These are phyloP conservation scores for Fusarium sp. DNA, from an alignment of 2,329 filamentous ascomycete genomes.

Conservation along the genomic window DNA sequence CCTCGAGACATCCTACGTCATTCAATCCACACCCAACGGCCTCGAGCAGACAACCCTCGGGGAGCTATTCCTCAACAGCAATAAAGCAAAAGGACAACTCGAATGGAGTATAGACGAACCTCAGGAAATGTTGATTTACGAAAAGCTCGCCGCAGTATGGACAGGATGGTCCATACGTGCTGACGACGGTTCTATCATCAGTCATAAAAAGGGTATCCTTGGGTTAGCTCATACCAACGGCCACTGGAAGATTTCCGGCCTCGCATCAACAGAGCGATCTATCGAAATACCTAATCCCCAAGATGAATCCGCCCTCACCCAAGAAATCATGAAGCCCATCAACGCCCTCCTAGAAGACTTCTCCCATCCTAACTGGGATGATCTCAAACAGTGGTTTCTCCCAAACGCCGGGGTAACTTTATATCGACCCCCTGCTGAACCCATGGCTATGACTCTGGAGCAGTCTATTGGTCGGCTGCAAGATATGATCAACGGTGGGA, in stretches of 20 bases:
- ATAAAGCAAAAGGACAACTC: not conserved
- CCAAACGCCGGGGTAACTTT: constrained; percentile 3
- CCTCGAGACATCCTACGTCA: constrained; percentile 20
- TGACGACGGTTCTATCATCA: not conserved
- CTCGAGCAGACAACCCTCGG: constrained; percentile 15
- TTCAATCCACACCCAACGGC: not conserved
- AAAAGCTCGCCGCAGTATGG: constrained; percentile 6
- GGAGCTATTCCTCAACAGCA: not conserved
- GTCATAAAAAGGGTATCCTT: constrained; percentile 10
- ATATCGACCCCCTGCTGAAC: not conserved
- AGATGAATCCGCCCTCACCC: not conserved
- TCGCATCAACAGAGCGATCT: not conserved
- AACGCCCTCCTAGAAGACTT: constrained; percentile 19
- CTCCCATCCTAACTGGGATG: constrained; percentile 10
- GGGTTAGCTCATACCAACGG: constrained; percentile 3
- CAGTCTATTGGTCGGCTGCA: constrained; percentile 16
- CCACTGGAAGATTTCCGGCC: constrained; percentile 10
- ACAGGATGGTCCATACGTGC: constrained; percentile 2
- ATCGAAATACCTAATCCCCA: not conserved
- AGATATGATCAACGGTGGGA: constrained; percentile 7
- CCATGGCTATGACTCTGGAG: constrained; percentile 18
- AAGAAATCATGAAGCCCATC: constrained; percentile 11
- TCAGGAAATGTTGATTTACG: not conserved
- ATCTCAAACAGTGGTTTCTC: constrained; percentile 13
- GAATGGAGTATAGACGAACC: constrained; percentile 18